These are phyloP conservation scores for Saksenaea oblongispora DNA, from an alignment of 371 early-diverging fungal genomes.

Conservation along the genomic window DNA sequence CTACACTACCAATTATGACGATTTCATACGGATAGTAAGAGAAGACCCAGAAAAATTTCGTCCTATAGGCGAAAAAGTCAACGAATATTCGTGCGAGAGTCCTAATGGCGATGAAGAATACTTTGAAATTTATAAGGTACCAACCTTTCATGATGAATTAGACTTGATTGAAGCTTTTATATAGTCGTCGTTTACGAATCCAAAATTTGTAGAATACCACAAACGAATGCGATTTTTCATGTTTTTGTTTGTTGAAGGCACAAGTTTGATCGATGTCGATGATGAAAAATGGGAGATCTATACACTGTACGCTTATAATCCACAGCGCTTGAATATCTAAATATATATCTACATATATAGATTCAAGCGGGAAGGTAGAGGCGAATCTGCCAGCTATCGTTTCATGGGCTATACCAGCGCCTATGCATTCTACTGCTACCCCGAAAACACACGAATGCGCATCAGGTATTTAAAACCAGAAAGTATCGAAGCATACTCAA, in stretches of 20 bases:
- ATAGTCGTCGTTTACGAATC: conserved; percentile 48
- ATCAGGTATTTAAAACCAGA: conserved; percentile 60
- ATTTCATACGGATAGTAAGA: conserved; percentile 62
- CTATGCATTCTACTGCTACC: conserved; percentile 84
- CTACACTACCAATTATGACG: conserved; percentile 53
- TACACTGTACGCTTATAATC: conserved; percentile 52
- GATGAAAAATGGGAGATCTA: conserved; percentile 86
- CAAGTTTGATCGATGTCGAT: conserved; percentile 81
- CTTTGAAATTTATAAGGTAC: conserved; percentile 80
- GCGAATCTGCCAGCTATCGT: conserved; percentile 50
- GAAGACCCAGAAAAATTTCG: conserved; percentile 60
- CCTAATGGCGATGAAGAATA: conserved; percentile 42
- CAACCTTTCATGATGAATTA: not conserved
- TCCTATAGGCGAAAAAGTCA: conserved; percentile 74
- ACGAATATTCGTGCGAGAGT: conserved; percentile 57
- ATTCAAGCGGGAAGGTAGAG: conserved; percentile 27
- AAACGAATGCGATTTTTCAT: conserved; percentile 75
- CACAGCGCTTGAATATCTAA: not conserved
- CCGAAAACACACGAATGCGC: conserved; percentile 75
- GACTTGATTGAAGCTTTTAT: not conserved
- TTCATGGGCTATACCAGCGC: conserved; percentile 81
- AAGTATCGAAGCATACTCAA: not conserved
- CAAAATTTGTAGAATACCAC: conserved; percentile 75
- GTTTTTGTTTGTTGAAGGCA: conserved; percentile 89
- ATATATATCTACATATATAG: conserved; percentile 16